A percentile compares a stretch with the other conserved stretches of the same genome.
Conservation (phyloP, 129 eudicot genomes). For the Flaveria linearis region DNA sequence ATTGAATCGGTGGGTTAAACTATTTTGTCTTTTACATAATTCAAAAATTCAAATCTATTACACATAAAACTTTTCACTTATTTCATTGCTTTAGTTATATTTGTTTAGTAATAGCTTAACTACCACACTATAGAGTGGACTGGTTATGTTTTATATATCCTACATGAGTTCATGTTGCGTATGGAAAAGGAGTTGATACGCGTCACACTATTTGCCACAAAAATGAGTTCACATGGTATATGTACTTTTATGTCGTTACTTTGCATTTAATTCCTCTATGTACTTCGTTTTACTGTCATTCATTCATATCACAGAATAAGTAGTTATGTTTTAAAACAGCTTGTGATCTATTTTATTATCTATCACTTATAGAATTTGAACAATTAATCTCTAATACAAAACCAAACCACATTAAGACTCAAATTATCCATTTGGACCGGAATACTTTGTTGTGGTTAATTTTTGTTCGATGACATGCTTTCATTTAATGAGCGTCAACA, state of each 20-base stretch:
- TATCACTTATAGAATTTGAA: too few relatives aligned
- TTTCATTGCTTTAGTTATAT: not conserved
- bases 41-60: not conserved
- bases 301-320: too few relatives aligned
- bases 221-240: not conserved
- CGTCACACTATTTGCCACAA: not conserved
- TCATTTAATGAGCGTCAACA: too few relatives aligned
- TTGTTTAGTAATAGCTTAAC: not conserved
- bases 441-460: not conserved
- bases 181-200: not conserved
- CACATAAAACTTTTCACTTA: not conserved
- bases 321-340: too few relatives aligned
- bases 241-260: not conserved
- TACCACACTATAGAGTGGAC: not conserved
- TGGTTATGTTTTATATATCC: not conserved
- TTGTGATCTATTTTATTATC: too few relatives aligned
- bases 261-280: not conserved
- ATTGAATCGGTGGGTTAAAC: not conserved
- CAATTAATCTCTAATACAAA: too few relatives aligned
- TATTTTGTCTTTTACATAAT: slow-evolving; percentile 1
- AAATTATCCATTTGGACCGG: too few relatives aligned
- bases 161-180: not conserved
- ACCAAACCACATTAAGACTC: too few relatives aligned
- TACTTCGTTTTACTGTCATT: not conserved
- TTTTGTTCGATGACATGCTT: not conserved